These are phyloP conservation scores for Nannizziopsis arthrosporioides DNA, from an alignment of 2,329 filamentous ascomycete species.

Conservation along the genomic window DNA sequence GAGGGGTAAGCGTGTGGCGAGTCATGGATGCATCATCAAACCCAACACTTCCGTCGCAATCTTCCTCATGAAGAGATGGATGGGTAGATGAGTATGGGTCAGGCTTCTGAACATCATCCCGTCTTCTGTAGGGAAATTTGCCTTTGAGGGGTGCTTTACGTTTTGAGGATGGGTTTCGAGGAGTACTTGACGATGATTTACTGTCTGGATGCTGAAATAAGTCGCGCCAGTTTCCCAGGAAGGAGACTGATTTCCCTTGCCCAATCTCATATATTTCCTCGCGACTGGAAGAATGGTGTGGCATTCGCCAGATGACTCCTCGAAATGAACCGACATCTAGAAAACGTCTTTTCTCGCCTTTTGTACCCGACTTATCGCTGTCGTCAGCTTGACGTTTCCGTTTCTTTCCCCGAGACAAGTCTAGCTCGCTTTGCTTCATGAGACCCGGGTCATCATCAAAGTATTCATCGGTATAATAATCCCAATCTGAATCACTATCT, in stretches of 20 bases:
- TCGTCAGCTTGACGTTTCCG: conserved; percentile 3
- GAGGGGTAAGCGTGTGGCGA: background rate
- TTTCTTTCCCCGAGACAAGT: background rate
- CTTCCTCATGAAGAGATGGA: background rate
- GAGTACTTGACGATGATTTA: background rate
- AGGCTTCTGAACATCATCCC: background rate
- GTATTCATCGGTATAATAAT: conserved; percentile 20
- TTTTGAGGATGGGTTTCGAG: background rate
- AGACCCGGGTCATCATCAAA: conserved; percentile 18
- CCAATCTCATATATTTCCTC: conserved; percentile 29
- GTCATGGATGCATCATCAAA: background rate
- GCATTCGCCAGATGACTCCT: conserved; percentile 32
- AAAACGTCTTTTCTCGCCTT: background rate
- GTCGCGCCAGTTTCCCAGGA: conserved; percentile 38
- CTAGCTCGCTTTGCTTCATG: conserved; percentile 1
- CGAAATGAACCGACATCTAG: conserved; percentile 21
- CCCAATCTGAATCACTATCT: conserved; percentile 25
- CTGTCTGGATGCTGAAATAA: conserved; percentile 30
- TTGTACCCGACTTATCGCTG: background rate
- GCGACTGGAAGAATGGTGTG: conserved; percentile 19
- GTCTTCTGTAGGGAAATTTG: background rate
- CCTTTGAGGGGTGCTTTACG: background rate
- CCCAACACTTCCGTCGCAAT: background rate
- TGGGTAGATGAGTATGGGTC: background rate
- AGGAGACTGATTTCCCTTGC: conserved; percentile 32